Evolutionary conservation across 2,329 filamentous ascomycete genomes (phyloP).

Genomic region (Byssothecium circinans): DNA sequence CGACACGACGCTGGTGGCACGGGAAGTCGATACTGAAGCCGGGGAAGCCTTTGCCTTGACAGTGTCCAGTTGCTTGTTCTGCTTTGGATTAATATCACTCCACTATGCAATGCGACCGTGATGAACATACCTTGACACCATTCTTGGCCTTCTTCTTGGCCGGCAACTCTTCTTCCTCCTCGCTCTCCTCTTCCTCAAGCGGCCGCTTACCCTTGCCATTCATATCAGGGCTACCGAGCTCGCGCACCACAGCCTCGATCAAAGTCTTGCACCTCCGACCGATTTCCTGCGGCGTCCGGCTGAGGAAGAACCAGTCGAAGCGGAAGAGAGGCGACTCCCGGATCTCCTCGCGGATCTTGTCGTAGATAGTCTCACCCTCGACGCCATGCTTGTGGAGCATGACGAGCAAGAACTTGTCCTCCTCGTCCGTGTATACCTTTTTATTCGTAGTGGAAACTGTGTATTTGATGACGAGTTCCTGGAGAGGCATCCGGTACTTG

Average conservation of each 20-base stretch:
- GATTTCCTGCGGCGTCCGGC: slow-evolving; percentile 88
- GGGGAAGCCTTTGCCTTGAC: slow-evolving; percentile 77
- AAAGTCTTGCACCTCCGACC: slow-evolving; percentile 90
- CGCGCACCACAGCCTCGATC: slow-evolving; percentile 89
- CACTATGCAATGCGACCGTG: no score
- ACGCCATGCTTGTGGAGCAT: slow-evolving; percentile 91
- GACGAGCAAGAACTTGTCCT: slow-evolving; percentile 92
- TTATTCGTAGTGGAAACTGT: slow-evolving; percentile 99
- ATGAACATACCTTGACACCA: slow-evolving; percentile 72
- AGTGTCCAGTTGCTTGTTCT: slow-evolving; percentile 94
- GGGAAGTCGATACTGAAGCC: slow-evolving; percentile 74
- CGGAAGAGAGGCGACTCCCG: slow-evolving; percentile 92
- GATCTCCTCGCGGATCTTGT: slow-evolving; percentile 96
- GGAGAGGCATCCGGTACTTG: slow-evolving; percentile 94
- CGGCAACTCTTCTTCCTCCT: slow-evolving; percentile 76
- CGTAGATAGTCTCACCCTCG: slow-evolving; percentile 86
- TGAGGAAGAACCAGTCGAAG: slow-evolving; percentile 99
- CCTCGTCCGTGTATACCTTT: slow-evolving; percentile 98
- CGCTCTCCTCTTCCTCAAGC: slow-evolving; percentile 83
- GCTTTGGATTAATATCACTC: slow-evolving; percentile 8
- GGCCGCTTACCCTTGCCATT: slow-evolving; percentile 70
- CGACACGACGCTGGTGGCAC: slow-evolving; percentile 86
- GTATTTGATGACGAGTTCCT: slow-evolving; percentile 98
- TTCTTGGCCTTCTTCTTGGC: slow-evolving; percentile 94
- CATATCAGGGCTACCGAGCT: slow-evolving; percentile 71